Evolutionary conservation across 1,284 basidiomycete species (phyloP), one percentile per base, ranked within the genome.

Genomic region (Violaceomyces palustris): DNA sequence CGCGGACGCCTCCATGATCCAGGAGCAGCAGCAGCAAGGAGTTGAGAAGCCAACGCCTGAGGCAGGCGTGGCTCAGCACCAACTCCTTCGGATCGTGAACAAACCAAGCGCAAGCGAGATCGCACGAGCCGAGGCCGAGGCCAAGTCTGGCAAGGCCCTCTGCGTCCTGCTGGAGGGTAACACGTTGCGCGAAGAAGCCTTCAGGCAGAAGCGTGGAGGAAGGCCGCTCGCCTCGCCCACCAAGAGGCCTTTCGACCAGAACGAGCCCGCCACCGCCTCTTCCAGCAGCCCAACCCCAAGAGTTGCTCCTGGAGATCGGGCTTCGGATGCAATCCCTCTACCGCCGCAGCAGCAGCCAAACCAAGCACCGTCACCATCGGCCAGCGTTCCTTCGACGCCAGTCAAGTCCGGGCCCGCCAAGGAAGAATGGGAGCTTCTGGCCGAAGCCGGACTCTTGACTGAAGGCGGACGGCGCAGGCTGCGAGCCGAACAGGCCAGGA

Each of bases 181-280:
- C 25, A 56, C 61, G 12, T 56, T 67, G 6, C 45, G 64, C 10
- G 54, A 63, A 14, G 64, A 66, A 23, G 42, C 43, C 1, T 55
- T 55, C 33, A 59, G 55, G 10, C 55, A 61, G 30, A 68, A 67
- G 38, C 50, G 64, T 3, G 66, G 65, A 23, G 53, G 49, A 25
- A 42, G 51, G 3, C 45, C 46, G 3, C 39, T 38, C 11, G 33
- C 56, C 1, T 60, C 50, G n/a, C 51, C 56, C 5, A 39, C 32
- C 18, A 60, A 60, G 45, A 49, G 41, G 28, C 32, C 40, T 1
- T 37, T 35, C 27, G 4, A n/a, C 35, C 11, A 32, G 17, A 10
- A 18, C 38, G 26, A 21, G 11, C 10, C n/a, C 42, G 5, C 19
- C 18, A 6, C 15, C n/a, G n/a, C n/a, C n/a, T n/a, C n/a, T n/a